phyloP scores from a whole-genome alignment of 2,329 filamentous ascomycete genomes.

The Ramichloridium luteum region DNA sequence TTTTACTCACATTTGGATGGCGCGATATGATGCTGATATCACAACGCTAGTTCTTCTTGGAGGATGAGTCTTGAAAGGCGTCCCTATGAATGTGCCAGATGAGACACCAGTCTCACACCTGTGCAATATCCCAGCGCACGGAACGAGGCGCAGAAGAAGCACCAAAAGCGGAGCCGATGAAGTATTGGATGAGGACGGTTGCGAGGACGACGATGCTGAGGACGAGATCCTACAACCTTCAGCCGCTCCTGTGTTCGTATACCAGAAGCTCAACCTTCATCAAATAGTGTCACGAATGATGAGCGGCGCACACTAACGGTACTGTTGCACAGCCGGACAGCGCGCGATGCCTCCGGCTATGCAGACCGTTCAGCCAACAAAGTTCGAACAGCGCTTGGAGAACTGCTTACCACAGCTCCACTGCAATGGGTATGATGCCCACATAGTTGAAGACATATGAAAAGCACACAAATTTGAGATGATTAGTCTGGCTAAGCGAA shows the following conservation, averaged over 20 bases:
- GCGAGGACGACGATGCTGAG: slow-evolving; percentile 49
- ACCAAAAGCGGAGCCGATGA: slow-evolving; percentile 37
- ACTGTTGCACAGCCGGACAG: too few species aligned
- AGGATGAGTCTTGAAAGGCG: slow-evolving; percentile 65
- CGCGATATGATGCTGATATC: too few species aligned
- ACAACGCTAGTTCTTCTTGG: slow-evolving; percentile 97
- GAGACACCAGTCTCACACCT: background rate
- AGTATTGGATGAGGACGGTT: slow-evolving; percentile 47
- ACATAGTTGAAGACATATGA: too few species aligned
- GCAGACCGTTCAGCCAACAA: too few species aligned
- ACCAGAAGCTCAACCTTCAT: slow-evolving; percentile 3
- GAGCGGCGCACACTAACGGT: too few species aligned
- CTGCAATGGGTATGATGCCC: too few species aligned
- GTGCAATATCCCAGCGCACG: slow-evolving; percentile 4
- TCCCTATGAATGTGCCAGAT: slow-evolving; percentile 30
- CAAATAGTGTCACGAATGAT: too few species aligned
- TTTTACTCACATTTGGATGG: slow-evolving; percentile 4
- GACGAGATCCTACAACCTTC: slow-evolving; percentile 13
- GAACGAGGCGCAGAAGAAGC: slow-evolving; percentile 21
- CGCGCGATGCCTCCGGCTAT: too few species aligned
- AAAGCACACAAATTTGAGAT: too few species aligned
- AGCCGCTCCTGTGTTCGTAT: slow-evolving; percentile 2
- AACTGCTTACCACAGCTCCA: too few species aligned
- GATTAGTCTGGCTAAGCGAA: too few species aligned
- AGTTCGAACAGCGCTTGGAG: too few species aligned